Conservation (phyloP, 805 yeast genomes). For the Wickerhamiella domercqiae region DNA sequence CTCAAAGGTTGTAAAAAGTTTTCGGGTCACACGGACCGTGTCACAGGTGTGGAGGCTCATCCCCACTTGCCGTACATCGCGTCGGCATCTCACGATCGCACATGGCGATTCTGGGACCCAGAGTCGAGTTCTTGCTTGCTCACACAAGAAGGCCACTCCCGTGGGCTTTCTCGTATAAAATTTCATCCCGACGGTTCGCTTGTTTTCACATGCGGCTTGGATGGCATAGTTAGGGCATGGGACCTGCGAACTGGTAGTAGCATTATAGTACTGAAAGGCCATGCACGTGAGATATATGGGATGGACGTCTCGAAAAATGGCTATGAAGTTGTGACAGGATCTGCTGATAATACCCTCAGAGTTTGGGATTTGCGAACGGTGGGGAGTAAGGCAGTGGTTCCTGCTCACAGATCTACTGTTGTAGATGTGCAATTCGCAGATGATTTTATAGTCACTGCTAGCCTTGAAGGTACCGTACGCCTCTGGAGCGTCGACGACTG, state of each 20-base stretch:
- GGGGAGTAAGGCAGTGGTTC: constrained; percentile 33
- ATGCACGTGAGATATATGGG: constrained; percentile 54
- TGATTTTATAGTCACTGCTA: constrained; percentile 19
- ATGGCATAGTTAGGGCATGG: constrained; percentile 64
- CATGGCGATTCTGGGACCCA: constrained; percentile 82
- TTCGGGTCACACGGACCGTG: constrained; percentile 40
- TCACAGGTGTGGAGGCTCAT: constrained; percentile 47
- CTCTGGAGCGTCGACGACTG: constrained; percentile 59
- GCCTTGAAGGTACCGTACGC: constrained; percentile 52
- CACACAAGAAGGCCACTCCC: constrained; percentile 75
- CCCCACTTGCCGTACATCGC: constrained; percentile 42
- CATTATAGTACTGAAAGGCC: constrained; percentile 47
- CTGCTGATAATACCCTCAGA: constrained; percentile 65
- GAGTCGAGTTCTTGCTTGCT: constrained; percentile 34
- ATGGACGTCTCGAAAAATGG: constrained; percentile 69
- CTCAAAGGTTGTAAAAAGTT: constrained; percentile 14
- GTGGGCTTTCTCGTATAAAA: constrained; percentile 47
- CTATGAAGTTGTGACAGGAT: constrained; percentile 59
- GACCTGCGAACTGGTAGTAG: constrained; percentile 67
- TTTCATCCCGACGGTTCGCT: constrained; percentile 58
- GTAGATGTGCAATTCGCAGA: constrained; percentile 45
- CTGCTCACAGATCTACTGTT: constrained; percentile 62
- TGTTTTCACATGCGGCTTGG: constrained; percentile 63
- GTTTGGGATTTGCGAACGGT: constrained; percentile 71
- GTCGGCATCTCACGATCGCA: constrained; percentile 65